phyloP scores from a whole-genome alignment of 306 rosid genomes.

The Albizia julibrissin region DNA sequence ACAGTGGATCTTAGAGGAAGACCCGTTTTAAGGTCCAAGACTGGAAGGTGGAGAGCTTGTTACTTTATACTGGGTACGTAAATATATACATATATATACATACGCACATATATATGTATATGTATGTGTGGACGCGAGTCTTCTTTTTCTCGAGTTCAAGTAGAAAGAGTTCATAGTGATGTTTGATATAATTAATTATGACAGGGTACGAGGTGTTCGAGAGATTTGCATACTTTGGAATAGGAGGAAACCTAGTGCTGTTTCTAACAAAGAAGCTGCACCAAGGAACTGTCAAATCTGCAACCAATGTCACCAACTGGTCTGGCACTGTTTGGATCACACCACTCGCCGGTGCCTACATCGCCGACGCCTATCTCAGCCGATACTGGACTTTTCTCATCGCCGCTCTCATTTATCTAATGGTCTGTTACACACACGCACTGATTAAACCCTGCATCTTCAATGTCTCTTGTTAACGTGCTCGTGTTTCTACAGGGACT shows the following conservation, averaged over 20 bases:
- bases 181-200: neutral
- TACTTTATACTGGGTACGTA: conserved; percentile 42
- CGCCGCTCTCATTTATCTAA: conserved; percentile 51
- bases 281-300: conserved; percentile 56
- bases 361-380: conserved; percentile 69
- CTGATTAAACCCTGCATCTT: neutral
- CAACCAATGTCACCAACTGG: conserved; percentile 69
- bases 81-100: too few species aligned
- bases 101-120: too few species aligned
- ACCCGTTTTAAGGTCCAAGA: conserved; percentile 43
- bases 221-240: conserved; percentile 78
- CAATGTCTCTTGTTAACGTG: neutral
- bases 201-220: conserved; percentile 72
- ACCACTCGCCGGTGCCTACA: conserved; percentile 63
- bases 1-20: conserved; percentile 44
- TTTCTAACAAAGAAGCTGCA: conserved; percentile 63
- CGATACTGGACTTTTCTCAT: conserved; percentile 40
- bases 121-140: too few species aligned
- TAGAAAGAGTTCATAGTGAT: neutral
- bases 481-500: conserved; percentile 37
- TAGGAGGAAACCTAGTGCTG: conserved; percentile 55
- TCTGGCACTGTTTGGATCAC: conserved; percentile 64
- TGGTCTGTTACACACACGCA: neutral
- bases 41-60: conserved; percentile 48
- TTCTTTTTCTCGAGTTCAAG: too few species aligned